These are phyloP conservation scores for Nigrospora sphaerica DNA, from an alignment of 2,329 filamentous ascomycete genomes.

Conservation along the genomic window DNA sequence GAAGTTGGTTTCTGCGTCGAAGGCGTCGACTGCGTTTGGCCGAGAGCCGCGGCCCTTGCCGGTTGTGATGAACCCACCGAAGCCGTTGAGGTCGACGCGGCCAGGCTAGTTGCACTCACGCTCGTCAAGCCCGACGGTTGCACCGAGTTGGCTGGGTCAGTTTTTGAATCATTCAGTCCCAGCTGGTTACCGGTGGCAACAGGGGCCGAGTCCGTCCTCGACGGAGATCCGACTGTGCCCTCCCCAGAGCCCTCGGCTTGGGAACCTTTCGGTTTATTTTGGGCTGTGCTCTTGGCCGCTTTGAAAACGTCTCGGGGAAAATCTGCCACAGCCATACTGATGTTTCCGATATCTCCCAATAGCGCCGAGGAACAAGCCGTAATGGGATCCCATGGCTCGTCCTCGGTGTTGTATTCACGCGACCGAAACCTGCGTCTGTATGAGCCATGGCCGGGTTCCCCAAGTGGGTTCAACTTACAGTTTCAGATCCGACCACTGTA, in stretches of 20 bases:
- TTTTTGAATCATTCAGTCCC: no score
- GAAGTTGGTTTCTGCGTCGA: constrained; percentile 2
- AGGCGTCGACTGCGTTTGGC: background rate
- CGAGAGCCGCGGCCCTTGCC: background rate
- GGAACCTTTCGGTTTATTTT: constrained; percentile 3
- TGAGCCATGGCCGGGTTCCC: constrained; percentile 4
- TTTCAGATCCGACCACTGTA: constrained; percentile 67
- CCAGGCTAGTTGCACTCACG: constrained; percentile 2
- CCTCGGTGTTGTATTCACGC: constrained; percentile 68
- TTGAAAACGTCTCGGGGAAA: constrained; percentile 53
- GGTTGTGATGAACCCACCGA: constrained; percentile 1
- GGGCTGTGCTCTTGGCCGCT: constrained; percentile 8
- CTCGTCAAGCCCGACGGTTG: background rate
- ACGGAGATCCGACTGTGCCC: background rate
- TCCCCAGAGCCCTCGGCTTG: constrained; percentile 10
- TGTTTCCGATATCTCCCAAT: constrained; percentile 72
- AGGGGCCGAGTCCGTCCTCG: background rate
- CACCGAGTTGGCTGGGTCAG: background rate
- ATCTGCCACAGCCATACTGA: constrained; percentile 79
- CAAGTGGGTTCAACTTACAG: constrained; percentile 42
- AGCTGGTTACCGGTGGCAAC: background rate
- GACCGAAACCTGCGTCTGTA: constrained; percentile 34
- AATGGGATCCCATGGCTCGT: constrained; percentile 73
- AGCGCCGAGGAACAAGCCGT: constrained; percentile 71
- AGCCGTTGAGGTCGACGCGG: background rate